Percentiles rank a stretch among this genome's conserved stretches.
These are phyloP conservation scores for Penicillium ucsense DNA, from an alignment of 495 filamentous ascomycete genomes.

Conservation along the genomic window DNA sequence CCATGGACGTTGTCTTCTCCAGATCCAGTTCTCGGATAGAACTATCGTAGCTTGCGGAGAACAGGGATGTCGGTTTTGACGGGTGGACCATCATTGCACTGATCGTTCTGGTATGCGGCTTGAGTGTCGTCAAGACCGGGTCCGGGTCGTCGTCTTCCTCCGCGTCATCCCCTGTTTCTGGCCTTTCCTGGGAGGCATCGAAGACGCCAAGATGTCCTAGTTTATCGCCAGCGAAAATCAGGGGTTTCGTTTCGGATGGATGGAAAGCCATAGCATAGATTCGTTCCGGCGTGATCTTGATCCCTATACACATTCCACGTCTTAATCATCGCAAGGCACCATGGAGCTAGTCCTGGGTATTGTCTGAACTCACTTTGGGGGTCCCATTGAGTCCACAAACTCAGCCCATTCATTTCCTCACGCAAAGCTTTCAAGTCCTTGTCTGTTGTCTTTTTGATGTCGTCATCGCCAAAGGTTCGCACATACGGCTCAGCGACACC, in stretches of 20 bases:
- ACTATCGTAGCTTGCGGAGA: conserved; percentile 88
- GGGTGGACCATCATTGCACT: conserved; percentile 69
- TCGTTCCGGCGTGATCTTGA: conserved; percentile 87
- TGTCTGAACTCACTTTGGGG: conserved; percentile 49
- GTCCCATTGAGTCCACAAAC: conserved; percentile 72
- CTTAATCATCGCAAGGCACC: neutral
- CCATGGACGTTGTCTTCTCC: conserved; percentile 61
- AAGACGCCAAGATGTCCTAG: conserved; percentile 90
- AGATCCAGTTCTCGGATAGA: conserved; percentile 84
- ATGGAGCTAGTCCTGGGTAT: no score
- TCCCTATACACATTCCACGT: conserved; percentile 40
- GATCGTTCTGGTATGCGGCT: conserved; percentile 85
- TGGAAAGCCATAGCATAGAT: conserved; percentile 86
- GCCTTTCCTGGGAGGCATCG: conserved; percentile 67
- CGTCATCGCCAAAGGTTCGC: conserved; percentile 69
- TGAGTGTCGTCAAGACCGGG: conserved; percentile 75
- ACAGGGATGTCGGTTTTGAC: conserved; percentile 56
- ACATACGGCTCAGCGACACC: conserved; percentile 67
- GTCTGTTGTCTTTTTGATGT: conserved; percentile 74
- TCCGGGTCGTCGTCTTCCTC: conserved; percentile 50
- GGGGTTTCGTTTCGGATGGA: conserved; percentile 69
- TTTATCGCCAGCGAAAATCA: conserved; percentile 96
- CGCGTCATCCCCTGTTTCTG: conserved; percentile 49
- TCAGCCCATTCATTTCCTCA: conserved; percentile 68
- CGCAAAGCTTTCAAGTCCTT: conserved; percentile 66